Evolutionary conservation across 805 yeast species (phyloP).

Genomic region (Nakazawaea peltata): DNA sequence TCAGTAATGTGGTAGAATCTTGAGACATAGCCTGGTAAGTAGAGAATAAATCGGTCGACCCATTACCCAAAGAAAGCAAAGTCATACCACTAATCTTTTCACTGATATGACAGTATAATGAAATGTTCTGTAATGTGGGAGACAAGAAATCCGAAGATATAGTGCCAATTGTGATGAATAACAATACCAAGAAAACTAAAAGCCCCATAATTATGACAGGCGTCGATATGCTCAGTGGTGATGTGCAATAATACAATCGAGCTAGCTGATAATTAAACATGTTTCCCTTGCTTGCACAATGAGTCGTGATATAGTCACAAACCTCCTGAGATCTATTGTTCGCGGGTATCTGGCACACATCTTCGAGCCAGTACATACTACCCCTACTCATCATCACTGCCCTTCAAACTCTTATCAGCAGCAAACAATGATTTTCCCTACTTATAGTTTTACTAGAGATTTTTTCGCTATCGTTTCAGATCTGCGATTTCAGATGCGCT

Average conservation of each 20-base stretch:
- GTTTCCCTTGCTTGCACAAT: conserved; percentile 2
- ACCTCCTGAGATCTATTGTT: too few relatives aligned
- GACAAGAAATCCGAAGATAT: conserved; percentile 79
- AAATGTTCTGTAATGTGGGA: conserved; percentile 65
- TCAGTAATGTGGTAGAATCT: conserved; percentile 49
- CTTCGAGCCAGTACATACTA: too few relatives aligned
- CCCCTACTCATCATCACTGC: too few relatives aligned
- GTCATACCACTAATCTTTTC: conserved; percentile 84
- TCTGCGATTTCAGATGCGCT: too few relatives aligned
- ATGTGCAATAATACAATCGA: conserved; percentile 1
- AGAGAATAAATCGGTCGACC: conserved; percentile 82
- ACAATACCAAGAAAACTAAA: conserved; percentile 19
- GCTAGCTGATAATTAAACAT: conserved; percentile 3
- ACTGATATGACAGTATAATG: conserved; percentile 53
- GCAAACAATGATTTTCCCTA: too few relatives aligned
- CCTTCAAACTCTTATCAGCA: too few relatives aligned
- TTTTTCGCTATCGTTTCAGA: too few relatives aligned
- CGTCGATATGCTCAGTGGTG: conserved; percentile 1
- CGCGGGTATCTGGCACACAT: neutral
- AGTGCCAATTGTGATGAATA: conserved; percentile 61
- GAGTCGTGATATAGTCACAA: conserved; percentile 1
- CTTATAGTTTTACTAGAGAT: too few relatives aligned
- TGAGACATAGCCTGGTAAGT: conserved; percentile 75
- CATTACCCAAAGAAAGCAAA: conserved; percentile 83
- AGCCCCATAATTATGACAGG: conserved; percentile 5